Conservation (phyloP, 1,284 basidiomycete genomes). For the Ustilago crameri region DNA sequence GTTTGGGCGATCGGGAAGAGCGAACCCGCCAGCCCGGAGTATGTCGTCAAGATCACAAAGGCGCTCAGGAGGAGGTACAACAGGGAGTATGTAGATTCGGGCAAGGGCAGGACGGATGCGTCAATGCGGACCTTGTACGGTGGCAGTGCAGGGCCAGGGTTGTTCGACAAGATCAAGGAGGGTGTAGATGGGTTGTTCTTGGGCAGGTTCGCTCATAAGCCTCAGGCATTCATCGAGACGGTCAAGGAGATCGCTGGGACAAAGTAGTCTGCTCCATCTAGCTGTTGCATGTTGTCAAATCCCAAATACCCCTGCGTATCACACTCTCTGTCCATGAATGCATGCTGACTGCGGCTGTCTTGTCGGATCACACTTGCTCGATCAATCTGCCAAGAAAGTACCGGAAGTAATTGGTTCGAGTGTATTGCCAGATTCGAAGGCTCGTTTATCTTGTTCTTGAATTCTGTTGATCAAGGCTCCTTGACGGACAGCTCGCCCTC, state of each 20-base stretch:
- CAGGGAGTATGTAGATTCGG: slow-evolving; percentile 35
- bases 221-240: slow-evolving; percentile 55
- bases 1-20: slow-evolving; percentile 64
- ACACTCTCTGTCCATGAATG: too few species aligned
- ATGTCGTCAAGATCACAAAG: slow-evolving; percentile 61
- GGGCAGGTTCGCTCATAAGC: slow-evolving; percentile 62
- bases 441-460: too few species aligned
- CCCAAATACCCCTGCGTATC: too few species aligned
- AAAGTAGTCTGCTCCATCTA: slow-evolving; percentile 1
- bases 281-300: too few species aligned
- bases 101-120: slow-evolving; percentile 32
- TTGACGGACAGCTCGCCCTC: slow-evolving; percentile 64
- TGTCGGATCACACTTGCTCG: too few species aligned
- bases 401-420: too few species aligned
- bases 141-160: slow-evolving; percentile 58
- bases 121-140: slow-evolving; percentile 59
- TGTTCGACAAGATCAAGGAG: slow-evolving; percentile 56
- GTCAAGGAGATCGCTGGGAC: slow-evolving; percentile 53
- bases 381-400: too few species aligned
- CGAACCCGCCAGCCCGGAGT: slow-evolving; percentile 56
- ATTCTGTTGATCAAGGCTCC: slow-evolving; percentile 40
- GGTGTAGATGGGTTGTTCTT: slow-evolving; percentile 64
- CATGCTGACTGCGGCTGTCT: too few species aligned
- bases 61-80: slow-evolving; percentile 43
- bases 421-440: too few species aligned